Conservation (phyloP, 257 asterid genomes). For the Rehmannia glutinosa region DNA sequence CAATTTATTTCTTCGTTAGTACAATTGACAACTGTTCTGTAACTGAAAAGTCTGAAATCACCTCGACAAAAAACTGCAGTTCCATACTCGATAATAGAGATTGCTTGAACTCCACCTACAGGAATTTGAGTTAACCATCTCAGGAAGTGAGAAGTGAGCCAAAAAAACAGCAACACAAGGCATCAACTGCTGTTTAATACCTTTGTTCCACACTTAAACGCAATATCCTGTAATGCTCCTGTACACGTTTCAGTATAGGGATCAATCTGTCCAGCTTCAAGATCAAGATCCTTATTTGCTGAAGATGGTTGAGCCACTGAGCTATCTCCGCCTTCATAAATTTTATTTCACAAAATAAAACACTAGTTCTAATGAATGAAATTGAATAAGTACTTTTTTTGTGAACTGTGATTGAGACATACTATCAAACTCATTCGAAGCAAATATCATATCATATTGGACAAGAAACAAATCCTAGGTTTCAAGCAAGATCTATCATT, state of each 20-base stretch:
- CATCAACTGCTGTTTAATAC: conserved; percentile 33
- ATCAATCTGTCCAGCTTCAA: conserved; percentile 80
- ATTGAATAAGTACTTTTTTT: conserved; percentile 1
- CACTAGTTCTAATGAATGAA: conserved; percentile 11
- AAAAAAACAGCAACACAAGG: neutral
- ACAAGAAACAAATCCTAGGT: conserved; percentile 2
- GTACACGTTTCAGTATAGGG: conserved; percentile 54
- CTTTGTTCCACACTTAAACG: conserved; percentile 84
- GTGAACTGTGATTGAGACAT: neutral
- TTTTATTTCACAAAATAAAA: conserved; percentile 11
- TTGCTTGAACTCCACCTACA: conserved; percentile 82
- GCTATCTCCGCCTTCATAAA: conserved; percentile 62
- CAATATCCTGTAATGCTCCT: conserved; percentile 80
- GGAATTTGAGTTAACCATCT: conserved; percentile 28
- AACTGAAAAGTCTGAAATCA: conserved; percentile 23
- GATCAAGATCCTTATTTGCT: conserved; percentile 53
- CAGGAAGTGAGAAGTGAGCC: conserved; percentile 20
- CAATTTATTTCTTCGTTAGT: conserved; percentile 8
- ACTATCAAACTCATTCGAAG: neutral
- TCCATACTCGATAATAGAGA: conserved; percentile 44
- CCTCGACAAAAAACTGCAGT: conserved; percentile 78
- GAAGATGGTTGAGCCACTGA: conserved; percentile 50
- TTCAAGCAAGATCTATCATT: conserved; percentile 2
- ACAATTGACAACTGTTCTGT: neutral
- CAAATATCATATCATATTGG: neutral